Base-by-base conservation (phyloP, 2,329 filamentous ascomycete species). In the Penicillium sp. region DNA sequence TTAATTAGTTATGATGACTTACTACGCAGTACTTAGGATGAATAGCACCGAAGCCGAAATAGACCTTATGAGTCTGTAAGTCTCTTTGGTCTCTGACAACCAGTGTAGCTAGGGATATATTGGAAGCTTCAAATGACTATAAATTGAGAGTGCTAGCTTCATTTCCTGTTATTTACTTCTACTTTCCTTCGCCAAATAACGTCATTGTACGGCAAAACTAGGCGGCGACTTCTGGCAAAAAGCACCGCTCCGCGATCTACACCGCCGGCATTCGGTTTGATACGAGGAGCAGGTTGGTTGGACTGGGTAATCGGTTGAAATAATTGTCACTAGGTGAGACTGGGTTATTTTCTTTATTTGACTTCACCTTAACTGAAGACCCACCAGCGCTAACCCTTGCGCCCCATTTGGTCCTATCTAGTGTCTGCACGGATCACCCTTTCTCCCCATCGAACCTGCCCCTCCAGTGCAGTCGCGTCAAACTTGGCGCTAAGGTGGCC, bases 351-450 rank as follows among this genome's bases (percentile, higher is more conserved):
- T 10, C n/a, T n/a, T n/a, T n/a, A n/a, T n/a, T n/a, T n/a, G n/a
- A 27, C 31, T 34, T 34, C 8, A 31, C 7, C 11, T 34, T 10
- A 16, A 18, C 16, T 10, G 9, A 20, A 8, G 31, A 34, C 14
- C 16, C 14, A 18, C 14, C 16, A 18, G 31, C 31, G 31, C 14
- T 18, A 10, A 34, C 14, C 14, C 14, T 34, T 11, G 31, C 31
- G 31, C 31, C 14, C 31, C 16, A 18, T 34, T 34, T 18, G 31
- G 40, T 23, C 29, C 34, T 46, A 26, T 9, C 8, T 26, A 50
- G 45, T 40, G 34, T 31, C 52, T 50, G 43, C 58, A 58, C 58
- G 48, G 53, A 52, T 55, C 54, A 49, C 52, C 58, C 26, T 50
- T 49, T 54, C 49, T 53, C 41, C 51, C 46, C 47, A 50, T 47